A percentile compares a stretch with the other conserved stretches of the same genome.
Conservation (phyloP, 192 early-diverging fungal species). For the Linnemannia hyalina region DNA sequence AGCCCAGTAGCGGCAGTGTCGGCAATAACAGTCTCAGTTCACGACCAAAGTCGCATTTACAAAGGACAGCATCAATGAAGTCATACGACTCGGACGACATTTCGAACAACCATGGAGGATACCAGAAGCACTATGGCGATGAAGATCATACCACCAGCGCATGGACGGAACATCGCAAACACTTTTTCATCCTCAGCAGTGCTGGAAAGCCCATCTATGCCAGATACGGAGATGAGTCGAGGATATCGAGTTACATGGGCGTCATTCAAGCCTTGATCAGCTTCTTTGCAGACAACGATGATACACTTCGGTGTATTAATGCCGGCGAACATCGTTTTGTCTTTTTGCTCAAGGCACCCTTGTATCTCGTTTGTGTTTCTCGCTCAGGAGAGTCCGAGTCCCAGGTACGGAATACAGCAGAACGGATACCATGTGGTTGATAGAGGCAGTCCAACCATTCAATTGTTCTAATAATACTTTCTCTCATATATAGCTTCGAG, state of each 20-base stretch:
- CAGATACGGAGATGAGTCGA: conserved; percentile 91
- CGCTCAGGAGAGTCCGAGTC: conserved; percentile 81
- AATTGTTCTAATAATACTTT: background rate
- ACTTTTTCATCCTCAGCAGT: conserved; percentile 93
- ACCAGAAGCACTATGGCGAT: conserved; percentile 39
- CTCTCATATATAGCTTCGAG: conserved; percentile 69
- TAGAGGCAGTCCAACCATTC: background rate
- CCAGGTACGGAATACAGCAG: conserved; percentile 58
- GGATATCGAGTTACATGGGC: conserved; percentile 89
- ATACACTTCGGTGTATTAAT: conserved; percentile 74
- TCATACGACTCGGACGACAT: conserved; percentile 55
- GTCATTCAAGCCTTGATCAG: conserved; percentile 91
- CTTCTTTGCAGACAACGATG: conserved; percentile 86
- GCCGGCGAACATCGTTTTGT: conserved; percentile 84
- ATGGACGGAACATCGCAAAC: conserved; percentile 77
- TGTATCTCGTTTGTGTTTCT: conserved; percentile 89
- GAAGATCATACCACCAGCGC: conserved; percentile 53
- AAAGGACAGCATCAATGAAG: conserved; percentile 25
- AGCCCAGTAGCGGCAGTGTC: conserved; percentile 1
- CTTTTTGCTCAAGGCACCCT: conserved; percentile 82
- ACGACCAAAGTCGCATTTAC: conserved; percentile 23
- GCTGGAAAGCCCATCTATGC: conserved; percentile 97
- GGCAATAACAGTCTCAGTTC: background rate
- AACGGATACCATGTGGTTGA: background rate
- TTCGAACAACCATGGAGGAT: conserved; percentile 53